Conservation (phyloP, 176 grass and related monocot species). For the Avena insularis region DNA sequence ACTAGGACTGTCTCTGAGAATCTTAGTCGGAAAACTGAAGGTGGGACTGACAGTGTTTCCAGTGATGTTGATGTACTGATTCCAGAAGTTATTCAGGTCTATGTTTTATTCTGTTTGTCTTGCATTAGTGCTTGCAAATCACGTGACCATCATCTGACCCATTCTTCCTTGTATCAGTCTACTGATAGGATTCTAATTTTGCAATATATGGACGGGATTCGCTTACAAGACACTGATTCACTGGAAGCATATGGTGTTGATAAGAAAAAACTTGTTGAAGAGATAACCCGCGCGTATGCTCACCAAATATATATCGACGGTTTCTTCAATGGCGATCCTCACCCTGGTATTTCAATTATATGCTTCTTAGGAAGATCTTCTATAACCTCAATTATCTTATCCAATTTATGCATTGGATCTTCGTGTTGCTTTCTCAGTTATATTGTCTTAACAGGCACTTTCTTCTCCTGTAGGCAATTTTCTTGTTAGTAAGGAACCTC, state of each 20-base stretch:
- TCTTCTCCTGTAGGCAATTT: constrained; percentile 80
- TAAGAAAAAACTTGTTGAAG: constrained; percentile 94
- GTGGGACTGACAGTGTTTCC: constrained; percentile 39
- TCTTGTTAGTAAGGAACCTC: constrained; percentile 91
- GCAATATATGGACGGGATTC: constrained; percentile 98
- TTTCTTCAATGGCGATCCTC: constrained; percentile 98
- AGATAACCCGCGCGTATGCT: constrained; percentile 96
- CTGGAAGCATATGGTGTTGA: constrained; percentile 82
- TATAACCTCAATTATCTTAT: constrained; percentile 6
- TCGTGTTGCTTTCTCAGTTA: constrained; percentile 9
- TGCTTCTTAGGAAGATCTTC: constrained; percentile 24
- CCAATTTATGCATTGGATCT: background rate
- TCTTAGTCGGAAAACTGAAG: constrained; percentile 46
- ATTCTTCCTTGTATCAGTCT: constrained; percentile 63
- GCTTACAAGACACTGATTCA: constrained; percentile 82
- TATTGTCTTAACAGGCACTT: constrained; percentile 12
- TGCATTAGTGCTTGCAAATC: constrained; percentile 28
- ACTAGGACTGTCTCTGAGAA: constrained; percentile 84
- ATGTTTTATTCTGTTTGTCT: constrained; percentile 37
- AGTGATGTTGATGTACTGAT: constrained; percentile 76
- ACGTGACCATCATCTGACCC: constrained; percentile 34
- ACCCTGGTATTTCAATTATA: constrained; percentile 73
- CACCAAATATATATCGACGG: constrained; percentile 99
- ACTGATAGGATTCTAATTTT: constrained; percentile 87
- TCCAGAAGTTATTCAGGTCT: constrained; percentile 97